phyloP scores from a whole-genome alignment of 1,139 yeast species.

The Taiozyma sp. region DNA sequence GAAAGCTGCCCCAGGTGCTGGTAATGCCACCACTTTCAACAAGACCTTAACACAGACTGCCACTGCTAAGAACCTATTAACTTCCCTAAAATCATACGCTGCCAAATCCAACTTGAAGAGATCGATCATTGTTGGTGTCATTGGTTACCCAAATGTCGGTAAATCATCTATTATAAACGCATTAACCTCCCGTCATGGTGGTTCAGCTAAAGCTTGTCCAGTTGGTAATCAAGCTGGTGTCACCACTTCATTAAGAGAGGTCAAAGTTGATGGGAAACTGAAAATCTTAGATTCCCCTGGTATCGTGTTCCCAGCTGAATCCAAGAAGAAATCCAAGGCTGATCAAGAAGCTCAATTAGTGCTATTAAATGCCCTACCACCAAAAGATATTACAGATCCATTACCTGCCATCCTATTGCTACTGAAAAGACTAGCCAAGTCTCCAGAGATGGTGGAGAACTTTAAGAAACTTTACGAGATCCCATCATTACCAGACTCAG shows the following conservation, averaged over 20 bases:
- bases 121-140: constrained; percentile 91
- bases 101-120: constrained; percentile 80
- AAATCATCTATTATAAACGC: constrained; percentile 94
- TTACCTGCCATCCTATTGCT: constrained; percentile 74
- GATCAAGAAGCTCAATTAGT: constrained; percentile 88
- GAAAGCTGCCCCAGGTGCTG: constrained; percentile 59
- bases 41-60: constrained; percentile 69
- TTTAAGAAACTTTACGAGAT: constrained; percentile 69
- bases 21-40: constrained; percentile 66
- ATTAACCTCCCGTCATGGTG: constrained; percentile 78
- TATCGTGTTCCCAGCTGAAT: constrained; percentile 84
- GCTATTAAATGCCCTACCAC: constrained; percentile 84
- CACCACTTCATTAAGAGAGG: constrained; percentile 86
- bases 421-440: constrained; percentile 68
- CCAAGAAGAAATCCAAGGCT: constrained; percentile 43
- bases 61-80: constrained; percentile 72
- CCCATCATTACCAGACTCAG: constrained; percentile 70
- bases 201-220: constrained; percentile 75
- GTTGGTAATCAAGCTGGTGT: constrained; percentile 98
- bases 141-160: constrained; percentile 95
- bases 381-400: constrained; percentile 83
- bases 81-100: constrained; percentile 83
- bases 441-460: constrained; percentile 69
- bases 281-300: constrained; percentile 95
- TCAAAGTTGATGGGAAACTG: constrained; percentile 85